Base-by-base conservation (phyloP, 129 eudicot species). In the Centrapalus pauciflorus region DNA sequence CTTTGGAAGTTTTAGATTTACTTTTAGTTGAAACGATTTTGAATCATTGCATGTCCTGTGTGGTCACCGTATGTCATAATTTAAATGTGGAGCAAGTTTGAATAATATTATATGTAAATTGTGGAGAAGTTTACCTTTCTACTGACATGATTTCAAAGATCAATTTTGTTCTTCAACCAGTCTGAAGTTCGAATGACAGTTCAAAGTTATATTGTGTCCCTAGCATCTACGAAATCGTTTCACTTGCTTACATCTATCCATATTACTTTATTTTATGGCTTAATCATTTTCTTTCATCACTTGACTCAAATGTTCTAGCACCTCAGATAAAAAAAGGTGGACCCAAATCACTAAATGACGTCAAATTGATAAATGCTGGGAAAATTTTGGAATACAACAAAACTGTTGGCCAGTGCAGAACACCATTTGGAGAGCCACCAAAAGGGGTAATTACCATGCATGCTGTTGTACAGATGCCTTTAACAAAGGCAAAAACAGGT, bases 371-470 rank as follows among this genome's bases (percentile, higher is more conserved):
- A 82, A 82, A 81, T 70, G 90, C 83, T 5, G 97, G 97, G 48
- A 91, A 87, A 67, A 87, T 91, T 61, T 79, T 91, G 86, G 97
- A 91, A 63, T 87, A 91, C 69, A 87, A 38, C 82, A 91, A 69
- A 88, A 87, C 94, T 56, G 93, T 91, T 55, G 82, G 84, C 7
- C 96, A 91, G 67, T 91, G 97, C 83, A 80, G 80, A 77, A 81
- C 72, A 59, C 93, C 90, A 29, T 78, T 87, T 78, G 88, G 94
- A 5, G 97, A 91, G 75, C 93, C 85, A 65, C 91, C 95, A 9
- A 84, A 82, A 33, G 97, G 88, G 28, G 80, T 80, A 32, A 83
- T 82, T 48, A 83, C 86, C 24, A 86, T 83, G 94, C 94, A 83
- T 70, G 94, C 81, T 58, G 86, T 83, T 52, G 86, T 86, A 38